These are phyloP conservation scores for Elsinoe fawcettii DNA, from an alignment of 2,329 filamentous ascomycete species.

Conservation along the genomic window DNA sequence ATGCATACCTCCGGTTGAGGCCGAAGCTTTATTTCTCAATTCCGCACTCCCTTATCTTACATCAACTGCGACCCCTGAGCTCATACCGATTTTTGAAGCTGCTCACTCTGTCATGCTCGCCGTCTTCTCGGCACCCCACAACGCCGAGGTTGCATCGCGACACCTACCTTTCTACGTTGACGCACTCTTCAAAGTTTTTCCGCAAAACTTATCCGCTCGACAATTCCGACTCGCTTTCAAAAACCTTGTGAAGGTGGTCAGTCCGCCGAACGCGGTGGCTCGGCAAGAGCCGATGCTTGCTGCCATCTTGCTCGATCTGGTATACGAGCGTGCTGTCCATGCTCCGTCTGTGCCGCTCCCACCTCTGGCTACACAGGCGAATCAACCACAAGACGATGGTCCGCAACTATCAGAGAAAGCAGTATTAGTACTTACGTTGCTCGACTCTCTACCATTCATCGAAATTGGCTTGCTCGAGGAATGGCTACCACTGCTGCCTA, in stretches of 20 bases:
- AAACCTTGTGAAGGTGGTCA: constrained; percentile 72
- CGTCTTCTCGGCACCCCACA: constrained; percentile 71
- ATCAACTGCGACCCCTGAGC: constrained; percentile 47
- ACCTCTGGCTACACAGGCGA: constrained; percentile 7
- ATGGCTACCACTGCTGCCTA: constrained; percentile 68
- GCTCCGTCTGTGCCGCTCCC: constrained; percentile 41
- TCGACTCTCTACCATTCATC: constrained; percentile 71
- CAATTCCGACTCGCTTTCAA: constrained; percentile 87
- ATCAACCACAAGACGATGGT: constrained; percentile 19
- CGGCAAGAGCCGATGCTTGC: constrained; percentile 68
- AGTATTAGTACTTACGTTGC: constrained; percentile 64
- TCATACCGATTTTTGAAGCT: constrained; percentile 73
- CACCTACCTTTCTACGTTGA: constrained; percentile 79
- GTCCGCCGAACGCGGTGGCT: constrained; percentile 69
- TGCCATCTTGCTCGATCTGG: constrained; percentile 70
- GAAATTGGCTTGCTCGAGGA: constrained; percentile 64
- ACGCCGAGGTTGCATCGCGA: constrained; percentile 59
- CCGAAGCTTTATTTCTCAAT: constrained; percentile 64
- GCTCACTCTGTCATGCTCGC: constrained; percentile 77
- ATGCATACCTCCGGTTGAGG: constrained; percentile 56
- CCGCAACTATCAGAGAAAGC: constrained; percentile 65
- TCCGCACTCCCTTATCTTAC: constrained; percentile 68
- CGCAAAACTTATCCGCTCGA: constrained; percentile 65
- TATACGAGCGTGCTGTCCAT: constrained; percentile 56
- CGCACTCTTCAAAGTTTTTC: constrained; percentile 71